These are phyloP conservation scores for Mycena crocata DNA, from an alignment of 768 basidiomycete genomes.

Conservation along the genomic window DNA sequence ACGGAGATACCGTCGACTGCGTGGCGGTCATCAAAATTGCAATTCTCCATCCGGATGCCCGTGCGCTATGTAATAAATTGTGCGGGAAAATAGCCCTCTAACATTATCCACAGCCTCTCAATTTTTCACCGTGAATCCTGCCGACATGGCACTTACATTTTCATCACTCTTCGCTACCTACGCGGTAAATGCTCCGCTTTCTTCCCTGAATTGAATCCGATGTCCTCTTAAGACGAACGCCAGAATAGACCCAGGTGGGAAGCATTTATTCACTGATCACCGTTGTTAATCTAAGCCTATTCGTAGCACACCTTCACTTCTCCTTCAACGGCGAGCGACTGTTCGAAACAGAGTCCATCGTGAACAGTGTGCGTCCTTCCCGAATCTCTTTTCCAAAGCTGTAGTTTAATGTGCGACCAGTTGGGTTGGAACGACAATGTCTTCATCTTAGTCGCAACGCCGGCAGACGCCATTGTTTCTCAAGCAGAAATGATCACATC, in stretches of 20 bases:
- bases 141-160: conserved; percentile 6
- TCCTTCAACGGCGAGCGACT: conserved; percentile 6
- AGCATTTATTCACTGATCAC: background rate
- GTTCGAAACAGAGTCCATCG: background rate
- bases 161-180: conserved; percentile 14
- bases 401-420: background rate
- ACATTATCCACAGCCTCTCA: background rate
- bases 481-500: background rate
- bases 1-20: conserved; percentile 12
- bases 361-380: conserved; percentile 6
- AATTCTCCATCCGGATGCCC: conserved; percentile 4
- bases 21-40: conserved; percentile 1
- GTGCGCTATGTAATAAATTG: background rate
- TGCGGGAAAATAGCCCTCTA: background rate
- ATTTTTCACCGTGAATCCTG: conserved; percentile 7
- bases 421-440: background rate
- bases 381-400: background rate
- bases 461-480: background rate
- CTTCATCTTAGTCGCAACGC: conserved; percentile 1
- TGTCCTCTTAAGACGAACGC: background rate
- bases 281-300: background rate
- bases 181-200: background rate
- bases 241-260: conserved; percentile 1
- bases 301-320: conserved; percentile 8
- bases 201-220: background rate